Evolutionary conservation across 352 stramenopile genomes (phyloP).

Genomic region (Phytophthora syringae): DNA sequence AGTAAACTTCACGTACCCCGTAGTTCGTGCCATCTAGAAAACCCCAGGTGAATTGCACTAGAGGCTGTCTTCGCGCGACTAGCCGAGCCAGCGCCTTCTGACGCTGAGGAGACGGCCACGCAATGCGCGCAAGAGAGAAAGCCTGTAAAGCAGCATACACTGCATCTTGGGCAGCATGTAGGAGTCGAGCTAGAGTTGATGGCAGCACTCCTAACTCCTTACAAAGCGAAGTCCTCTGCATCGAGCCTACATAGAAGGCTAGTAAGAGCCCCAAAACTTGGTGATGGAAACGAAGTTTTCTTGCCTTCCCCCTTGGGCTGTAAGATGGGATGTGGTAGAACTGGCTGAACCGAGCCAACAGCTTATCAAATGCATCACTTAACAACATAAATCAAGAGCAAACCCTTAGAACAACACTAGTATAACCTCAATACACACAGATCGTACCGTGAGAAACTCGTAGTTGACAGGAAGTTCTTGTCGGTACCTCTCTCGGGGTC

Average conservation of each 20-base stretch:
- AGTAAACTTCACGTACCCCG: too few relatives aligned
- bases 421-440: background rate
- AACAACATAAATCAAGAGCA: background rate
- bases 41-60: background rate
- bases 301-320: background rate
- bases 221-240: background rate
- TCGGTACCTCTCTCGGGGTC: background rate
- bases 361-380: background rate
- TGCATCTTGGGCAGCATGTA: background rate
- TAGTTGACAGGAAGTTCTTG: background rate
- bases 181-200: background rate
- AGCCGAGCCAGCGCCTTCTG: background rate
- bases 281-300: background rate
- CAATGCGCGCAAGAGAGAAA: background rate
- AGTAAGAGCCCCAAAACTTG: background rate
- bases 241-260: background rate
- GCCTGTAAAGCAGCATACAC: background rate
- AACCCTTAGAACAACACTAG: background rate
- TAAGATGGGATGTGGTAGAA: background rate
- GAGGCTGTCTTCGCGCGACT: background rate
- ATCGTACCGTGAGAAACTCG: background rate
- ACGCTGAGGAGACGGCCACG: background rate
- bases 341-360: background rate
- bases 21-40: background rate
- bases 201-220: conserved; percentile 1